Evolutionary conservation across 2,329 filamentous ascomycete genomes (phyloP), one percentile per base, ranked within the genome.

Genomic region (Colletotrichum chrysophilum): DNA sequence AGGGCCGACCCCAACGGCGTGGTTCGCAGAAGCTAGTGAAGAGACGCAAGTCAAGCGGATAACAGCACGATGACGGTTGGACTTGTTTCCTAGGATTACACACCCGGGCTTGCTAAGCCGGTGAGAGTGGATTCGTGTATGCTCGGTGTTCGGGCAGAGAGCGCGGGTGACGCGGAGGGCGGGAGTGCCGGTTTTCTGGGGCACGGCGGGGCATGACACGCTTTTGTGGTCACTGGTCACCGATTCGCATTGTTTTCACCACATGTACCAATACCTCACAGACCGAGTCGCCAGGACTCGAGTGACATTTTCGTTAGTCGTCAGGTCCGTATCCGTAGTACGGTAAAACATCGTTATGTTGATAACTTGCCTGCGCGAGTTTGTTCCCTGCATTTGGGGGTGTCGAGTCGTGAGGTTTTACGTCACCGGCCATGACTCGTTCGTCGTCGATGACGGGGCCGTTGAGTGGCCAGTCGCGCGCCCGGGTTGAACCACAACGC

Each of bases 361-460:
- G 10, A 7, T 12, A 21, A 24, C 12, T 52, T 52, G 55, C 26
- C 26, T 28, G 24, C 24, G 24, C 14, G 24, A 10, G 55, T 26
- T 13, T 58, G 24, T 28, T 58, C 55, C 55, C 55, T 58, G 55
- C 43, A 52, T 0, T 1, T 30, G 14, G 26, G 4, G 55, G 55
- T 26, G 43, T 52, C n/a, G 10, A 52, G 55, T 67, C 18, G 70
- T 75, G 70, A 64, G 52, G 34, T n/a, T 69, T 58, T 48, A 74
- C 74, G 70, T 76, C 74, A 76, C 43, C 9, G 18, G 21, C 18
- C 70, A 76, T 76, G 74, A 76, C 74, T 76, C 74, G 74, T 55
- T 26, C 18, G 9, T 36, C n/a, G 18, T 34, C 26, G 26, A 34
- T 66, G 24, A 24, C 26, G 13, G 34, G 21, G 18, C 52, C n/a